Evolutionary conservation across 805 yeast species (phyloP), one percentile per base, ranked within the genome.

Genomic region (Pichia nanzhaoensis): DNA sequence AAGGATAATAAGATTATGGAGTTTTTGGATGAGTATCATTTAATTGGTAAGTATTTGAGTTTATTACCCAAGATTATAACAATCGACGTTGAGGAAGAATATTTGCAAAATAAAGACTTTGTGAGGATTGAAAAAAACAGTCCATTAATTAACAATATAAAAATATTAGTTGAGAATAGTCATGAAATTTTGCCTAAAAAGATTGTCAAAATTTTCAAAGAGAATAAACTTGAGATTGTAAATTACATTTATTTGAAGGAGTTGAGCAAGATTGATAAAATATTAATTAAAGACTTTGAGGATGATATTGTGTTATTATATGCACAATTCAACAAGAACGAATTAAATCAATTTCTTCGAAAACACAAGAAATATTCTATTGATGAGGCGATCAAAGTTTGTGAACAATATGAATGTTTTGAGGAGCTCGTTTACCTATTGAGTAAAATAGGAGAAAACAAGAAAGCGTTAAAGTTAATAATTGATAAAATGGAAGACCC

Each of bases 371-470:
- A 82, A 52, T 84, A 83, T 58, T 75, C 84, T 49, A 75, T 89
- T 36, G 84, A 79, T 35, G 53, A 59, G 28, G 95, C 96, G 0
- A 76, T 90, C n/a, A 61, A 65, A 13, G 60, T 82, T 1, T 86
- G 95, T 55, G 79, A 80, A 48, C 47, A 59, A 10, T 66, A 71
- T 19, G 70, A 71, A 1, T 71, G 74, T 34, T 72, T 71, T 34
- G 78, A 82, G 34, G 98, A 91, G 56, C 68, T 89, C 34, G 95
- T 93, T 0, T 89, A 78, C 56, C 63, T 93, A 27, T 71, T 87
- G 49, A 95, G 95, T 4, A 78, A 79, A 54, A 80, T 85, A 21
- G 98, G 99, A 1, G 84, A 85, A 52, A 78, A 81, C 46, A 74
- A 73, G 49, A 75, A 78, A 49, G 98, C 98, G 0, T 65, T 91